Evolutionary conservation across 257 asterid genomes (phyloP).

Genomic region (Solanum corneliomulleri): DNA sequence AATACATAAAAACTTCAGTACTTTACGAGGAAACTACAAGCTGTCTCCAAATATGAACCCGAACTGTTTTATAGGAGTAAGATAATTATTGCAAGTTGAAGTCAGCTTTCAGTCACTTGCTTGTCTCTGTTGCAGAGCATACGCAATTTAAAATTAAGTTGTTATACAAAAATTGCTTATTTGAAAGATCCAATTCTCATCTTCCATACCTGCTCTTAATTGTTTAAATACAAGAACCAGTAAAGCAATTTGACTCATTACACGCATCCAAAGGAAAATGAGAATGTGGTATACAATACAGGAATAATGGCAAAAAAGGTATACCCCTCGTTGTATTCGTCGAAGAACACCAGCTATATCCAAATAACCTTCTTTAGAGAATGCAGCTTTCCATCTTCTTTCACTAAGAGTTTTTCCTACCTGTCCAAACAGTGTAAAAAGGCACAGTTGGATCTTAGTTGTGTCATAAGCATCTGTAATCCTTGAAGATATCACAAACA

Average conservation of each 20-base stretch:
- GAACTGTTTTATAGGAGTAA: neutral
- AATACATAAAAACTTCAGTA: neutral
- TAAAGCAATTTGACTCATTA: neutral
- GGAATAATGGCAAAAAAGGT: neutral
- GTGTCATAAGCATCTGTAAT: neutral
- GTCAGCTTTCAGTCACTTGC: neutral
- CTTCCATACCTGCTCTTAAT: neutral
- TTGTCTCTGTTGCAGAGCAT: neutral
- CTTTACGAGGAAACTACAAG: neutral
- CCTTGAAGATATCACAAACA: neutral
- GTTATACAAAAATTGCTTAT: neutral
- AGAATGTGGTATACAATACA: constrained; percentile 1
- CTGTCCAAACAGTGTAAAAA: constrained; percentile 19
- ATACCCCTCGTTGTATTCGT: constrained; percentile 97
- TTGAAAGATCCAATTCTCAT: neutral
- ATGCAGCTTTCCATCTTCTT: constrained; percentile 95
- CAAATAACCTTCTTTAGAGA: constrained; percentile 66
- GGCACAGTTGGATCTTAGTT: neutral
- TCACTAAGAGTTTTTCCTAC: constrained; percentile 83
- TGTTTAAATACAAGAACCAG: neutral
- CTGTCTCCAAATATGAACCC: neutral
- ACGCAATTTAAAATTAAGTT: neutral
- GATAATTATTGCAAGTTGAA: neutral
- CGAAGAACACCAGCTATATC: constrained; percentile 92
- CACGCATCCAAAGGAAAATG: neutral